phyloP scores from a whole-genome alignment of 116 monocot genomes.

The Trichopus zeylanicus region DNA sequence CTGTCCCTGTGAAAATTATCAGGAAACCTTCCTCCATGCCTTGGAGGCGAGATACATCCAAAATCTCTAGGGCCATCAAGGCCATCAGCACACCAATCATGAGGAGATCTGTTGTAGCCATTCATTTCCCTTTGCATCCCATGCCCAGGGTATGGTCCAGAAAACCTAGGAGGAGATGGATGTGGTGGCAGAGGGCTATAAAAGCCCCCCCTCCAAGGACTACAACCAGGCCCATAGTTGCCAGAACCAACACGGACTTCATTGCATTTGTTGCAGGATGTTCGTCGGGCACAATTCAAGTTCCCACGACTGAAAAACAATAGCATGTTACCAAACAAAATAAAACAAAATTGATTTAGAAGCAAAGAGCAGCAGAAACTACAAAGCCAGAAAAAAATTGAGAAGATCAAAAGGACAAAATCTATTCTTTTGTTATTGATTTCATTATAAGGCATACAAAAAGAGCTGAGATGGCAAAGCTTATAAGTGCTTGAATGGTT shows the following conservation, averaged over 20 bases:
- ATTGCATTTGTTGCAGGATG: conserved; percentile 79
- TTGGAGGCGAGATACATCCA: conserved; percentile 11
- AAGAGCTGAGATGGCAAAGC: no score
- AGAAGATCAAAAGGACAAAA: no score
- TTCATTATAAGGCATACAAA: no score
- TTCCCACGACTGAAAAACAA: conserved; percentile 78
- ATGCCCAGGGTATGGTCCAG: conserved; percentile 17
- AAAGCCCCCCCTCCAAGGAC: conserved; percentile 33
- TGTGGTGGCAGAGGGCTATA: conserved; percentile 23
- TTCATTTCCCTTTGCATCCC: conserved; percentile 22
- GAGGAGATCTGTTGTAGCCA: conserved; percentile 49
- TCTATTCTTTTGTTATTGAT: no score
- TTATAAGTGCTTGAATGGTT: no score
- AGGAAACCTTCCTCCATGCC: conserved; percentile 24
- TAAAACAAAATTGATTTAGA: background rate
- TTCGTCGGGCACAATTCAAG: conserved; percentile 80
- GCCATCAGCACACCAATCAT: conserved; percentile 32
- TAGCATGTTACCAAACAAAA: background rate
- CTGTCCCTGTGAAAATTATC: conserved; percentile 18
- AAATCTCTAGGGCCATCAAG: conserved; percentile 30
- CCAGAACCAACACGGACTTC: conserved; percentile 34
- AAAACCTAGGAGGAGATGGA: conserved; percentile 16
- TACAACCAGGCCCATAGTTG: conserved; percentile 12
- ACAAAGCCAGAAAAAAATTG: no score
- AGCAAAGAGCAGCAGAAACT: background rate